phyloP scores from a whole-genome alignment of 345 rosid genomes.

The Diplotaxis tenuifolia region DNA sequence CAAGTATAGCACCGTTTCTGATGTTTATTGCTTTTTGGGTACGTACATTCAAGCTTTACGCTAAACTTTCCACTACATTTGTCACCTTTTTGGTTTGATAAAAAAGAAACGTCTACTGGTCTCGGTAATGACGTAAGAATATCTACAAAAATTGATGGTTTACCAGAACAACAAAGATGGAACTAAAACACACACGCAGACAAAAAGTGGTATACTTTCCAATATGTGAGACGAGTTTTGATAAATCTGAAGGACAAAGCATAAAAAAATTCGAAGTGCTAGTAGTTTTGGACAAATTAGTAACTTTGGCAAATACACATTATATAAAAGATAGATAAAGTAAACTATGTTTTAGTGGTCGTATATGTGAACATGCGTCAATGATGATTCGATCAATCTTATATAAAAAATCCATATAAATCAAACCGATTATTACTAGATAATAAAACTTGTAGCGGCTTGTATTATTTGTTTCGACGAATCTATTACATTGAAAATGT shows the following conservation, averaged over 20 bases:
- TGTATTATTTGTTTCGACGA: not conserved
- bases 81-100: not conserved
- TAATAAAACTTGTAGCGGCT: slow-evolving; percentile 4
- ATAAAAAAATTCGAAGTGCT: not conserved
- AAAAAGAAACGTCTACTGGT: not conserved
- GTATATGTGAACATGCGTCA: slow-evolving; percentile 14
- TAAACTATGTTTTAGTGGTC: not conserved
- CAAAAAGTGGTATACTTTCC: not conserved
- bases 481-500: not conserved
- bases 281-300: not conserved
- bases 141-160: slow-evolving; percentile 4
- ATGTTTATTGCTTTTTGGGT: not conserved
- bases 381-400: not conserved
- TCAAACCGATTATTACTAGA: not conserved
- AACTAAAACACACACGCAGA: not conserved
- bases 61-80: not conserved
- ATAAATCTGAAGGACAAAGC: not conserved
- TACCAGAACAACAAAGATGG: not conserved
- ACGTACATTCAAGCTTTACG: not conserved
- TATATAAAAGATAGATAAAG: not conserved
- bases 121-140: not conserved
- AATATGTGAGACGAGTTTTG: not conserved
- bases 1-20: not conserved
- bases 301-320: not conserved
- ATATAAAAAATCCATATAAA: not conserved